phyloP scores from a whole-genome alignment of 1,284 basidiomycete species.

The Meira miltonrushii region DNA sequence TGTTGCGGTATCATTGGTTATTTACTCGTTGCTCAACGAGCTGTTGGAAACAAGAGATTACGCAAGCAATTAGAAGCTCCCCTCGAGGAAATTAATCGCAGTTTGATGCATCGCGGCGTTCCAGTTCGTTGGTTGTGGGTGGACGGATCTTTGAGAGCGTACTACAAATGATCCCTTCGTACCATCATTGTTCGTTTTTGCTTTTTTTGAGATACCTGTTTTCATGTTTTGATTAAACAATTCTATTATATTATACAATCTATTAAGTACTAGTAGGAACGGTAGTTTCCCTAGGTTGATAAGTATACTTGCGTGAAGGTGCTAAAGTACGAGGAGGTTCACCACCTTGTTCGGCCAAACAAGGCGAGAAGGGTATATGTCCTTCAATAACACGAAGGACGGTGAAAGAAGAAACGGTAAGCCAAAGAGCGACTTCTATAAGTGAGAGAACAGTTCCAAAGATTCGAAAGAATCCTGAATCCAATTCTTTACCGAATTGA shows the following conservation, averaged over 20 bases:
- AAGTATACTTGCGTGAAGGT: conserved; percentile 23
- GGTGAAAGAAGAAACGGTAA: conserved; percentile 22
- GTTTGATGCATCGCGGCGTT: neutral
- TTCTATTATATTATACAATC: too few species aligned
- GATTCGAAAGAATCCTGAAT: conserved; percentile 27
- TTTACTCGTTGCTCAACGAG: neutral
- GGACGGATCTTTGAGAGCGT: neutral
- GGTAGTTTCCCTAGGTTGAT: too few species aligned
- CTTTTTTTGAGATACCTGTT: too few species aligned
- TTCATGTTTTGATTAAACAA: too few species aligned
- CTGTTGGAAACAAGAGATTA: neutral
- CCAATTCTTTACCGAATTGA: conserved; percentile 26
- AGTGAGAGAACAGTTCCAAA: conserved; percentile 27
- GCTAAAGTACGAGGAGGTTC: conserved; percentile 25
- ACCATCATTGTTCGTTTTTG: neutral
- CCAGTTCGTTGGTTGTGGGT: neutral
- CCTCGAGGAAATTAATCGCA: neutral
- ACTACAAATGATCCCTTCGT: neutral
- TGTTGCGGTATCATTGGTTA: neutral
- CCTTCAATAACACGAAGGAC: conserved; percentile 4
- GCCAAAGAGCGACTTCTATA: conserved; percentile 26
- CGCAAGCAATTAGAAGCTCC: neutral
- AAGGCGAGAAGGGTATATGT: conserved; percentile 27
- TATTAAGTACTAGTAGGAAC: too few species aligned
- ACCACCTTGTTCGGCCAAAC: conserved; percentile 26